phyloP scores from a whole-genome alignment of 2,329 filamentous ascomycete species.

The Chaetomium sp. region DNA sequence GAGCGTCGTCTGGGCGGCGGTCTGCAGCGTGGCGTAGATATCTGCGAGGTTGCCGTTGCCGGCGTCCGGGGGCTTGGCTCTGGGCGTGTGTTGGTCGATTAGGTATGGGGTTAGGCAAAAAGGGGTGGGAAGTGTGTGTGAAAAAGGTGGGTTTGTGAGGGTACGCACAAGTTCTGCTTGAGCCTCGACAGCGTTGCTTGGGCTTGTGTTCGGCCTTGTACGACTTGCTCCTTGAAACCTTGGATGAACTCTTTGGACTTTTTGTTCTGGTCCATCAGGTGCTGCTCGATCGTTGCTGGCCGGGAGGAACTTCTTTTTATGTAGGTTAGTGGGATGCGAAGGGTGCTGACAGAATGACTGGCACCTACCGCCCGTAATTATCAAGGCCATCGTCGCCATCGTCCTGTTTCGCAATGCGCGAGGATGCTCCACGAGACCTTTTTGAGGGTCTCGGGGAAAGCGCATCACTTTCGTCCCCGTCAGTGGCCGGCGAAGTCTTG shows the following conservation, averaged over 20 bases:
- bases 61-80: not conserved
- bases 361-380: conserved; percentile 1
- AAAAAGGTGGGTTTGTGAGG: not conserved
- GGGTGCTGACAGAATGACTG: not conserved
- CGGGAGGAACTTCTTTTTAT: conserved; percentile 13
- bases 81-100: not conserved
- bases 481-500: not conserved
- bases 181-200: conserved; percentile 33
- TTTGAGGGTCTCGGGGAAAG: conserved; percentile 13
- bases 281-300: conserved; percentile 35
- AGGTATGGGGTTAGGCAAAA: not conserved
- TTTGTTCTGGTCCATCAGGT: conserved; percentile 36
- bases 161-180: conserved; percentile 39
- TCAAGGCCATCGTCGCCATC: conserved; percentile 22
- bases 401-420: conserved; percentile 3
- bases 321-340: not conserved
- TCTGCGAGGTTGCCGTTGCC: not conserved
- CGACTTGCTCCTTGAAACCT: conserved; percentile 35
- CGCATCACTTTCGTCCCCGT: conserved; percentile 8
- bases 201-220: conserved; percentile 30
- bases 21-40: conserved; percentile 18
- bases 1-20: conserved; percentile 3
- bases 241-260: conserved; percentile 39
- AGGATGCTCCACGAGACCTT: not conserved
- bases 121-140: not conserved